Evolutionary conservation across 2,329 filamentous ascomycete genomes (phyloP).

Genomic region (Paracoccidioides brasiliensis): DNA sequence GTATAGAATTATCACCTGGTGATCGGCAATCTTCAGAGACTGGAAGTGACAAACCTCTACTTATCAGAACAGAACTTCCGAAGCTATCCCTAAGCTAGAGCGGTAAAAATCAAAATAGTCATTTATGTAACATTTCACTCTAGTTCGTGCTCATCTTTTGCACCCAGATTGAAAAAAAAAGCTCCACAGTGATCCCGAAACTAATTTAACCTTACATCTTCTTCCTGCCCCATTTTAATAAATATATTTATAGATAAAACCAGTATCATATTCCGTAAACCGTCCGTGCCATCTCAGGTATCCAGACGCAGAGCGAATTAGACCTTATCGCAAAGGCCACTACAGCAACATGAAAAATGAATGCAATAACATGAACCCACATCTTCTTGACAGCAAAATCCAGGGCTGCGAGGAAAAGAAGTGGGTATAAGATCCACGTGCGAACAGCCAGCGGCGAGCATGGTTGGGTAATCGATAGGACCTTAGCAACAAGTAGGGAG

Average conservation of each 20-base stretch:
- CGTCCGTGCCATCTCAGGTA: background rate
- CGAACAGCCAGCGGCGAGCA: conserved; percentile 63
- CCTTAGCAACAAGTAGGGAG: conserved; percentile 54
- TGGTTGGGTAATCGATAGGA: conserved; percentile 49
- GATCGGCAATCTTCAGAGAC: no score
- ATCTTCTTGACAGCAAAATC: conserved; percentile 38
- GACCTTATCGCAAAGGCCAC: conserved; percentile 30
- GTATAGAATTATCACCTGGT: background rate
- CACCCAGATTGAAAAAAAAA: no score
- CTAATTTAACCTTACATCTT: background rate
- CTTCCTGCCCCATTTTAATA: background rate
- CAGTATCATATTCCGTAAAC: background rate
- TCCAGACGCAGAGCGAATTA: conserved; percentile 20
- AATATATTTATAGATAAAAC: background rate
- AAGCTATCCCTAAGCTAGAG: no score
- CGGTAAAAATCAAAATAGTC: no score
- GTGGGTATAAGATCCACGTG: conserved; percentile 50
- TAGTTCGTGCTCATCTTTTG: no score
- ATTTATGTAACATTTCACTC: no score
- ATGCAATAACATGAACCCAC: conserved; percentile 28
- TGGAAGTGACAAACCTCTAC: no score
- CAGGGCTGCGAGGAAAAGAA: conserved; percentile 55
- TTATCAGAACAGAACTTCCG: no score
- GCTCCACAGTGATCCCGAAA: no score
- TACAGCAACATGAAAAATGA: conserved; percentile 36